Evolutionary conservation across 2,329 filamentous ascomycete species (phyloP).

Genomic region (Trichophyton equinum): DNA sequence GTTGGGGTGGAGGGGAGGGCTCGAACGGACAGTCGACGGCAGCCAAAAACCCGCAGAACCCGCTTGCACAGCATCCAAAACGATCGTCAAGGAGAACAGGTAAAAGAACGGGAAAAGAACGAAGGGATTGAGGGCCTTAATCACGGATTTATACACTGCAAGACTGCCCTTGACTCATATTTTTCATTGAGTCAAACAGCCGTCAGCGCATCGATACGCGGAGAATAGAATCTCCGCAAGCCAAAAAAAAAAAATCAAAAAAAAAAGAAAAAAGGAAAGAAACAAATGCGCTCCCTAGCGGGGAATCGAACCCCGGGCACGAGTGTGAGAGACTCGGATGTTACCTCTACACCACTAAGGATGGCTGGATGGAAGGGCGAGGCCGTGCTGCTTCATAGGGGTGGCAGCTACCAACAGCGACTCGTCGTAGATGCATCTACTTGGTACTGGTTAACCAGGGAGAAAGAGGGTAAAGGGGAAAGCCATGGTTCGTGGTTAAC

Average conservation of each 20-base stretch:
- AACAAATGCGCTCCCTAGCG: background rate
- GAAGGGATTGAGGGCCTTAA: background rate
- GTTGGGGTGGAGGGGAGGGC: constrained; percentile 10
- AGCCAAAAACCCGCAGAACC: background rate
- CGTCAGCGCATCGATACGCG: background rate
- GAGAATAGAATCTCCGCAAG: background rate
- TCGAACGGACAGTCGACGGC: background rate
- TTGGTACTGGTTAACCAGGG: no score
- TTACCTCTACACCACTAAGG: constrained; percentile 10
- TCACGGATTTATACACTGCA: background rate
- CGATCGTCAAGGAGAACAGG: background rate
- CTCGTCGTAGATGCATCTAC: no score
- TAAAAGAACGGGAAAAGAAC: background rate
- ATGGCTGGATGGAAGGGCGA: background rate
- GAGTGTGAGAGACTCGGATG: constrained; percentile 9
- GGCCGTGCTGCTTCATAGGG: background rate
- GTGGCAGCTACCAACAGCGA: no score
- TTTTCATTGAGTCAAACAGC: background rate
- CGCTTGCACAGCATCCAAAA: background rate
- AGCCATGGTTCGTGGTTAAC: no score
- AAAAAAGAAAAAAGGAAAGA: background rate
- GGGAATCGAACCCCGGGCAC: constrained; percentile 10
- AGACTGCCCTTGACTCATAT: background rate
- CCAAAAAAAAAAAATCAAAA: background rate
- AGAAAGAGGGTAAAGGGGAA: no score